Base-by-base conservation (phyloP, 2,329 filamentous ascomycete genomes). In the Ceratocystis variospora region DNA sequence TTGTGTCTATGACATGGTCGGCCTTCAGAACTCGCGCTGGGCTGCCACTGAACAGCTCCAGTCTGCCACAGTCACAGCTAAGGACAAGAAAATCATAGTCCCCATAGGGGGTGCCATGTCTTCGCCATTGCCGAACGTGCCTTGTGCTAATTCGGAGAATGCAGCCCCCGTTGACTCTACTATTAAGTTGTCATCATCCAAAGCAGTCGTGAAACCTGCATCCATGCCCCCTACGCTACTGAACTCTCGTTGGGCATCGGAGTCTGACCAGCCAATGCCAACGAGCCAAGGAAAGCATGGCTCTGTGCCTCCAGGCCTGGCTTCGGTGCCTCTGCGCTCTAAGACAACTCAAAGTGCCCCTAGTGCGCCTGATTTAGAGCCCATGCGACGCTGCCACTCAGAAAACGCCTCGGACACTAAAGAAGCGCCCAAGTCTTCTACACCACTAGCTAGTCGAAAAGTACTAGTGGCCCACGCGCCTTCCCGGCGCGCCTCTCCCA, bases 241-340 rank as follows among this genome's bases (percentile, higher is more conserved):
- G 22, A 63, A 46, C 28, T 68, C 66, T n/a, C 63, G 66, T n/a
- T 68, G 66, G 66, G 66, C 66, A 5, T 66, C 63, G 22, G 48
- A 53, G 22, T 4, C 19, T 5, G 19, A 12, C 17, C 48, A 12
- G 7, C 8, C 2, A 10, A 2, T 15, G 7, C 3, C 48, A n/a
- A 22, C 5, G 2, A 6, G 1, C 8, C 25, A 53, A 28, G 22
- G 2, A 3, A 53, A 28, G 10, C 22, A 53, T 53, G 48, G 1
- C 22, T 6, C 19, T 28, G 48, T 53, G 7, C 48, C 48, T 33
- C 61, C 5, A 53, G 41, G n/a, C 17, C 50, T 17, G 44, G 31
- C 31, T 17, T 33, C 25, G 22, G 46, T 22, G 28, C 62, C n/a
- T 33, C 44, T 44, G 37, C 31, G 7, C 7, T 15, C 5, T n/a